Base-by-base conservation (phyloP, 2,329 filamentous ascomycete genomes). In the Pyrenochaeta sp. region DNA sequence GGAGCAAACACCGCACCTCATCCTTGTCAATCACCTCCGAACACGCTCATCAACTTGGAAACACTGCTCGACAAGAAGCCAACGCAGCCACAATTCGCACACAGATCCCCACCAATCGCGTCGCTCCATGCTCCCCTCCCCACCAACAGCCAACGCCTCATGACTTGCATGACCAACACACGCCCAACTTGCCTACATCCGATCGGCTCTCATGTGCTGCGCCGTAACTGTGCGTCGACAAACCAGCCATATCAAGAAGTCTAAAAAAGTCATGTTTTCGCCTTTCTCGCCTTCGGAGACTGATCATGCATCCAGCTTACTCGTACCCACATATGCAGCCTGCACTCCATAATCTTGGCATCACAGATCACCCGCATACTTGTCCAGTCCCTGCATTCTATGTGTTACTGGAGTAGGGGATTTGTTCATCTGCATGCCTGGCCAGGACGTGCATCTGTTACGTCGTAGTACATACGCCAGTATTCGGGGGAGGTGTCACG, bases 291-390 rank as follows among this genome's bases (percentile, higher is more conserved):
- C 46, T 47, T 20, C 49, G 43, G 41, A 36, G 32, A 50, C 35
- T 30, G 32, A 15, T 45, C 32, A 54, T 55, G 51, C 51, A 54
- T 23, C 48, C 45, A 37, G 41, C 47, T 45, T 44, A 46, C 32
- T 15, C 49, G 40, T 45, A 52, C 49, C 41, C 48, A 51, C 40
- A 42, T 42, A n/a, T 17, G 20, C 45, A n/a, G 15, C 49, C n/a
- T 56, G 56, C 56, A 56, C 49, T 56, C 43, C 52, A 49, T 21
- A 15, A 20, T 48, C 56, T 59, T 59, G 56, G 56, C 56, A 47
- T 59, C 55, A 58, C 55, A 29, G 51, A 52, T 54, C 56, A 59
- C 56, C 49, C 42, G 40, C 56, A 56, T 59, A 44, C 27, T 42
- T 27, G n/a, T 30, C 36, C 27, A 43, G 40, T 54, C 45, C 45